Conservation (phyloP, 257 asterid genomes). For the Lantana camara region DNA sequence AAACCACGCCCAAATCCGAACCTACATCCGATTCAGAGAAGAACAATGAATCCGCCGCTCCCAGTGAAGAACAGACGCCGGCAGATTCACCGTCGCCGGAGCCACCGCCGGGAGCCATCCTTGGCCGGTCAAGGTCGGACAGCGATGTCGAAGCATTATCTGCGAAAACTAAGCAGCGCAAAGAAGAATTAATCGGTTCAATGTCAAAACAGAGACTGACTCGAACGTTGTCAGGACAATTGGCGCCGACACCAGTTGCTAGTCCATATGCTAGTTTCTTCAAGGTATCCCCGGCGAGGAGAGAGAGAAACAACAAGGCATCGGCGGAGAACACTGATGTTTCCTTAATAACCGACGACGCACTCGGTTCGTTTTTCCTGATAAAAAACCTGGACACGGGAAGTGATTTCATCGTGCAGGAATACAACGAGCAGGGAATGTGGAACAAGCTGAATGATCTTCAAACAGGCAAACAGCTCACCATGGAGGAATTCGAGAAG, state of each 20-base stretch:
- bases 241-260: constrained; percentile 31
- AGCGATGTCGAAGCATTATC: constrained; percentile 56
- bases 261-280: constrained; percentile 31
- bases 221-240: constrained; percentile 47
- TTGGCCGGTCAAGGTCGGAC: constrained; percentile 71
- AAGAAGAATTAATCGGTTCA: constrained; percentile 59
- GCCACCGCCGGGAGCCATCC: constrained; percentile 29
- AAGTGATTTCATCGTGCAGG: constrained; percentile 56
- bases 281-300: constrained; percentile 22
- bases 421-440: constrained; percentile 52
- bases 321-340: constrained; percentile 11
- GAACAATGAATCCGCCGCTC: constrained; percentile 18
- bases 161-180: constrained; percentile 49
- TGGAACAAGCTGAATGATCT: constrained; percentile 62
- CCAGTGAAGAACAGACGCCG: constrained; percentile 16
- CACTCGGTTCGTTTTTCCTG: constrained; percentile 56
- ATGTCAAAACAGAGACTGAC: constrained; percentile 60
- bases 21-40: constrained; percentile 10
- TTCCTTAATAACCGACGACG: constrained; percentile 19
- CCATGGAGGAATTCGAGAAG: constrained; percentile 69
- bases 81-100: constrained; percentile 10
- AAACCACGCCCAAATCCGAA: neutral
- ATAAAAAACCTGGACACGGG: constrained; percentile 67
- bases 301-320: constrained; percentile 15
- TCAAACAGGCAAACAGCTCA: constrained; percentile 64